Conservation (phyloP, 257 asterid genomes). For the Solanum arcanum region DNA sequence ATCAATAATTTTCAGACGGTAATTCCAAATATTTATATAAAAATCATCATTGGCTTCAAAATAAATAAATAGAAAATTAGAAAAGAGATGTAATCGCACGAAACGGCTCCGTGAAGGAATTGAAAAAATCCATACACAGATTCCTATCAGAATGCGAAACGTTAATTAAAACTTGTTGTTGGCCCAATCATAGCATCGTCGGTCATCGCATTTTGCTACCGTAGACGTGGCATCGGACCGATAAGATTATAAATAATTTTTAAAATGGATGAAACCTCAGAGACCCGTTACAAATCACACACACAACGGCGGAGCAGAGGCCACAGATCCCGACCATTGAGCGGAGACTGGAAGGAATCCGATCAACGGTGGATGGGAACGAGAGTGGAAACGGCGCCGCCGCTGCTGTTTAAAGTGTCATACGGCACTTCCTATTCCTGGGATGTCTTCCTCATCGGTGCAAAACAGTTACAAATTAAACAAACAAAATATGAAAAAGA, state of each 20-base stretch:
- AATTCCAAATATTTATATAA: constrained; percentile 35
- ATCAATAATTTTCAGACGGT: constrained; percentile 65
- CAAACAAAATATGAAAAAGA: neutral
- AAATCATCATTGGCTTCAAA: constrained; percentile 35
- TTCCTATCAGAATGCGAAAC: constrained; percentile 72
- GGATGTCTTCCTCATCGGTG: constrained; percentile 65
- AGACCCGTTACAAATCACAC: constrained; percentile 70
- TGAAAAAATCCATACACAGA: constrained; percentile 19
- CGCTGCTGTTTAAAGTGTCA: constrained; percentile 51
- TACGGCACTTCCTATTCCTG: constrained; percentile 90
- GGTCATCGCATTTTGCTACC: constrained; percentile 43
- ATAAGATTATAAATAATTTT: neutral
- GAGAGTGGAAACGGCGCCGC: neutral
- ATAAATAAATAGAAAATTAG: neutral
- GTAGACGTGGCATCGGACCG: constrained; percentile 65
- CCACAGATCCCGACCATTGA: constrained; percentile 34
- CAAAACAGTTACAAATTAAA: neutral
- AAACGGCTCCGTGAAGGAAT: constrained; percentile 51
- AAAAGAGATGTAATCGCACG: constrained; percentile 42
- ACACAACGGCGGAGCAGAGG: constrained; percentile 22
- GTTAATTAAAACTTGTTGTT: constrained; percentile 4
- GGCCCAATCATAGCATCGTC: constrained; percentile 52
- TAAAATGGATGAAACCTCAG: constrained; percentile 24
- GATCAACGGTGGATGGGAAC: constrained; percentile 34
- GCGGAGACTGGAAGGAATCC: constrained; percentile 4